A percentile compares a stretch with the other conserved stretches of the same genome.
phyloP scores from a whole-genome alignment of 257 asterid genomes.

The Marsdenia floribunda region DNA sequence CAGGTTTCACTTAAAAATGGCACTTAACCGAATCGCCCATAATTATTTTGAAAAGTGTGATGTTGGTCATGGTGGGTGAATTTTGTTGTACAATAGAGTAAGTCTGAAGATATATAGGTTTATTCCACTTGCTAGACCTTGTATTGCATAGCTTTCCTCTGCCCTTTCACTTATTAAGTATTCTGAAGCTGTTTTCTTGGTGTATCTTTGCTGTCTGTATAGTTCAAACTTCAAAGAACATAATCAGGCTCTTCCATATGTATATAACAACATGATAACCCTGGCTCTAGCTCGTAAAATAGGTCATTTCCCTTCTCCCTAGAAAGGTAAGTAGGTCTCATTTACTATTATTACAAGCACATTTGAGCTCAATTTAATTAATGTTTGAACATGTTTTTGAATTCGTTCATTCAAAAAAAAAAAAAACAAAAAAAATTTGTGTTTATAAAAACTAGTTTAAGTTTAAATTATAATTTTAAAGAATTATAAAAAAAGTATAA shows the following conservation, averaged over 20 bases:
- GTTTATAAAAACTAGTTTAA: too few relatives aligned
- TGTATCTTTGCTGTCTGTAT: background rate
- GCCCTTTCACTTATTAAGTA: background rate
- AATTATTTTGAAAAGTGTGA: background rate
- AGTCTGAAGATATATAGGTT: slow-evolving; percentile 11
- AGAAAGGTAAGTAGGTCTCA: too few relatives aligned
- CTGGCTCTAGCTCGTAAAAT: background rate
- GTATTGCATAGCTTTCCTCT: background rate
- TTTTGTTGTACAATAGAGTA: slow-evolving; percentile 13
- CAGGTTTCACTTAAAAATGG: slow-evolving; percentile 12
- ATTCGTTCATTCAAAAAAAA: too few relatives aligned
- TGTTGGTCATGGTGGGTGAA: background rate
- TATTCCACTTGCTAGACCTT: slow-evolving; percentile 16
- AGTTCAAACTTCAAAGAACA: background rate
- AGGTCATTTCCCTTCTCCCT: background rate
- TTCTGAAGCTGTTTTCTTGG: background rate
- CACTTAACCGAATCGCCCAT: slow-evolving; percentile 13
- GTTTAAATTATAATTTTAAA: too few relatives aligned
- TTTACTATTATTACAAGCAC: too few relatives aligned
- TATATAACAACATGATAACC: background rate
- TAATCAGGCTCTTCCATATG: background rate
- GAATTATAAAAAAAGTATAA: too few relatives aligned
- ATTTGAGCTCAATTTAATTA: too few relatives aligned
- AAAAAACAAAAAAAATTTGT: too few relatives aligned
- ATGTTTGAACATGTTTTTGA: too few relatives aligned